These are phyloP conservation scores for Trichoderma semiorbis DNA, from an alignment of 2,329 filamentous ascomycete genomes.

Conservation along the genomic window DNA sequence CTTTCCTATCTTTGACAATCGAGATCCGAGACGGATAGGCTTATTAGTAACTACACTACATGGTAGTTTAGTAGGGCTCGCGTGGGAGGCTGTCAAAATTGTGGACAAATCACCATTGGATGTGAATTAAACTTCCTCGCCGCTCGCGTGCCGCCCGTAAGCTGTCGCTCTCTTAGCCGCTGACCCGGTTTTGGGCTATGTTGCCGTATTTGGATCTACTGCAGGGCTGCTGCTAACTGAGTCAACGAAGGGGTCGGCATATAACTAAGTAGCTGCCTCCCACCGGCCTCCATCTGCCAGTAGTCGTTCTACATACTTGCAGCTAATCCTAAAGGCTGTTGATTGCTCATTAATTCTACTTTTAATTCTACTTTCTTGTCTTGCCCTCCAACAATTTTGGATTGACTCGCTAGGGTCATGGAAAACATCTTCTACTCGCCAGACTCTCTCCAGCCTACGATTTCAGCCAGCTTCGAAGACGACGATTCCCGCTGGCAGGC, in stretches of 20 bases:
- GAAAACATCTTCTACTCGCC: not conserved
- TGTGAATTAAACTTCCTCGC: not conserved
- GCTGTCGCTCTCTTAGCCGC: not conserved
- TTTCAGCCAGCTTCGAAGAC: not conserved
- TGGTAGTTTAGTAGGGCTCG: not conserved
- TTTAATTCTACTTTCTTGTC: not conserved
- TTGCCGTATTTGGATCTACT: not conserved
- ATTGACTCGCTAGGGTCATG: not conserved
- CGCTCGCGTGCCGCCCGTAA: not conserved
- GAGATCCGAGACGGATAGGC: not conserved
- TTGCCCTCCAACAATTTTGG: not conserved
- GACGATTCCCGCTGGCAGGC: not conserved
- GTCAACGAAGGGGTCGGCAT: not conserved
- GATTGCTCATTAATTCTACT: not conserved
- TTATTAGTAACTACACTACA: too few species aligned
- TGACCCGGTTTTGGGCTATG: not conserved
- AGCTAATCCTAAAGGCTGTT: not conserved
- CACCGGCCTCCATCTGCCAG: not conserved
- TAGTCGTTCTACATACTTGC: not conserved
- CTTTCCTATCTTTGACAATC: not conserved
- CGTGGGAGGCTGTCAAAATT: not conserved
- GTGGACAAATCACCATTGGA: not conserved
- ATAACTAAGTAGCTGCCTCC: not conserved
- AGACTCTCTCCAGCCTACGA: not conserved
- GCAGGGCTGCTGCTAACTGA: not conserved